These are phyloP conservation scores for Allium sativum DNA, from an alignment of 106 monocot species.

Conservation along the genomic window DNA sequence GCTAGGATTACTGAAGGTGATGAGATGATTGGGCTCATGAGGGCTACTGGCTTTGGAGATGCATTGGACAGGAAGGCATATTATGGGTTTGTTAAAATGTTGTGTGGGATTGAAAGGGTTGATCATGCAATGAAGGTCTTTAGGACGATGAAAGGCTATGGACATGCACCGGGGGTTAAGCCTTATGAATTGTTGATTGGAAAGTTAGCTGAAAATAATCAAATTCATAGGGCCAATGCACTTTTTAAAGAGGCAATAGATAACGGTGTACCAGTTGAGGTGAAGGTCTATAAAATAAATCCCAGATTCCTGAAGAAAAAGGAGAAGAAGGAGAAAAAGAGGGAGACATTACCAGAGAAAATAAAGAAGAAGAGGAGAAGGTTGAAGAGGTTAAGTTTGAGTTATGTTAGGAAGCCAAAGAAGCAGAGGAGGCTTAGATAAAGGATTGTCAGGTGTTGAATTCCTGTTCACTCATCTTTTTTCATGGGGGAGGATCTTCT, in stretches of 20 bases:
- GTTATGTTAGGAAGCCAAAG: constrained; percentile 82
- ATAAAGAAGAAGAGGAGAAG: constrained; percentile 74
- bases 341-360: constrained; percentile 71
- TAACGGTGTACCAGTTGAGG: constrained; percentile 31
- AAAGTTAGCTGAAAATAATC: constrained; percentile 52
- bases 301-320: constrained; percentile 45
- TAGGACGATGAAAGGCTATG: constrained; percentile 61
- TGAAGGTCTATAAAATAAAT: constrained; percentile 45
- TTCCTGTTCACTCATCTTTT: no score
- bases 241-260: constrained; percentile 53
- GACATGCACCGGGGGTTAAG: constrained; percentile 57
- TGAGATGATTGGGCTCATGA: constrained; percentile 72
- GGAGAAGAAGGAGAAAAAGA: no score
- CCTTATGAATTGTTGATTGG: constrained; percentile 54
- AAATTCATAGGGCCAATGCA: constrained; percentile 50
- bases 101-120: constrained; percentile 89
- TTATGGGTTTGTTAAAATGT: constrained; percentile 76
- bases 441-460: no score
- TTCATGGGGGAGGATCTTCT: no score
- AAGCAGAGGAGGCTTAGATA: constrained; percentile 24
- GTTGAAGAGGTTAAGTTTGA: constrained; percentile 65
- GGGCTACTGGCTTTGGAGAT: constrained; percentile 49
- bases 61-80: constrained; percentile 60
- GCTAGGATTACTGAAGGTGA: constrained; percentile 75
- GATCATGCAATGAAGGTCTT: constrained; percentile 95